Conservation (phyloP, 78 protist species). For the Salpingoeca rosetta region DNA sequence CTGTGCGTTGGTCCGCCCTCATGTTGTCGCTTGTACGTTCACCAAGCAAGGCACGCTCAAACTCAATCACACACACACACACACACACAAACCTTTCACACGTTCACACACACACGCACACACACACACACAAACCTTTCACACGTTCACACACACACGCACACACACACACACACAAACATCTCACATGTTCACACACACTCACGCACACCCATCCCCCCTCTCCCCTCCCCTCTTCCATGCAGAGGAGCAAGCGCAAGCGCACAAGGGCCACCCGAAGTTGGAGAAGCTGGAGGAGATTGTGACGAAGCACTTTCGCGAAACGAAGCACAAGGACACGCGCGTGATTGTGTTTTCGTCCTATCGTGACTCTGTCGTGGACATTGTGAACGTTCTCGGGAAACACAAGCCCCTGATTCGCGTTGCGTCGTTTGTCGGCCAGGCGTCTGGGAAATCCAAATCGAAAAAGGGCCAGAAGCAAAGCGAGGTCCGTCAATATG, state of each 20-base stretch:
- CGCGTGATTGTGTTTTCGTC: constrained; percentile 64
- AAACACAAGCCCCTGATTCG: neutral
- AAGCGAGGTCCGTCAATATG: neutral
- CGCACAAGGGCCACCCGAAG: constrained; percentile 3
- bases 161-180: neutral
- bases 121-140: neutral
- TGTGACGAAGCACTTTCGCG: constrained; percentile 25
- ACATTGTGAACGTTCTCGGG: constrained; percentile 15
- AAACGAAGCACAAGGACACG: neutral
- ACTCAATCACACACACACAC: too few species aligned
- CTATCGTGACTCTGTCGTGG: constrained; percentile 26
- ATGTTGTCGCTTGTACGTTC: too few species aligned
- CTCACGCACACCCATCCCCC: neutral
- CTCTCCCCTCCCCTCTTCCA: neutral
- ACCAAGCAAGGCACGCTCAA: too few species aligned
- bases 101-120: neutral
- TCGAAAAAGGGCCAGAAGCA: neutral
- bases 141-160: neutral
- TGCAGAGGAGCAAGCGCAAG: neutral
- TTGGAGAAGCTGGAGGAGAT: neutral
- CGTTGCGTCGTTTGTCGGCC: constrained; percentile 25
- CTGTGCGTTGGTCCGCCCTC: too few species aligned
- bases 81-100: too few species aligned
- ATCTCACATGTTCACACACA: neutral
- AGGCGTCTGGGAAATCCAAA: constrained; percentile 2